Evolutionary conservation across 202 grass and related monocot genomes (phyloP).

Genomic region (Bolboschoenoplectus hybrid): DNA sequence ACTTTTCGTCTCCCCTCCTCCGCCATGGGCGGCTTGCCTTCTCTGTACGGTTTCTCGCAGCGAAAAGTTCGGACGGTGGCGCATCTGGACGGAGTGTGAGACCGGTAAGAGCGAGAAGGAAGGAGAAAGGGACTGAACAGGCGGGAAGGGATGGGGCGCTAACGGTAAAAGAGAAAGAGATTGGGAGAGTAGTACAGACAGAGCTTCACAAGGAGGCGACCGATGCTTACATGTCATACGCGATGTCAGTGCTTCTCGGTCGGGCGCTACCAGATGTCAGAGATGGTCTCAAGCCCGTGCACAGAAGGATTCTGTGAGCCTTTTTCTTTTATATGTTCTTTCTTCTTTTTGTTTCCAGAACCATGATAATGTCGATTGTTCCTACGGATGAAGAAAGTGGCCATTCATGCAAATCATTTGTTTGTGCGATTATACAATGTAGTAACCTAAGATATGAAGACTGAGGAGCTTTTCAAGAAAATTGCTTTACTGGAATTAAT

Average conservation of each 20-base stretch:
- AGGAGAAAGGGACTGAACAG: constrained; percentile 29
- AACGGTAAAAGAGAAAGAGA: constrained; percentile 49
- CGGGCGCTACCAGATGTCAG: constrained; percentile 89
- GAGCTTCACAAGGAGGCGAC: constrained; percentile 96
- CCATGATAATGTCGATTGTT: neutral
- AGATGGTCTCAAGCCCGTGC: constrained; percentile 94
- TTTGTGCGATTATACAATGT: neutral
- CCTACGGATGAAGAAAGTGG: neutral
- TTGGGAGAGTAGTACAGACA: constrained; percentile 56
- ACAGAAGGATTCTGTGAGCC: constrained; percentile 92
- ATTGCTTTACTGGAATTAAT: neutral
- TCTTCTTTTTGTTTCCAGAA: neutral
- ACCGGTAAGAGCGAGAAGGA: constrained; percentile 41
- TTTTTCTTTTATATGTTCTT: neutral
- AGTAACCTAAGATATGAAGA: constrained; percentile 4
- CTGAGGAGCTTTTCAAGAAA: neutral
- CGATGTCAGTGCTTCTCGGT: constrained; percentile 92
- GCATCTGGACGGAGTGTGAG: constrained; percentile 32
- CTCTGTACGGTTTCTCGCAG: constrained; percentile 52
- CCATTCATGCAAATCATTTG: neutral
- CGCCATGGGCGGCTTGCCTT: constrained; percentile 38
- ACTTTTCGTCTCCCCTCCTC: constrained; percentile 60
- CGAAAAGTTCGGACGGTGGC: constrained; percentile 5
- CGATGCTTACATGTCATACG: constrained; percentile 90
- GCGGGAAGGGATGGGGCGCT: constrained; percentile 39